Percentiles rank a stretch among this genome's conserved stretches.
Conservation (phyloP, 2,329 filamentous ascomycete species). For the Colletotrichum aenigma region DNA sequence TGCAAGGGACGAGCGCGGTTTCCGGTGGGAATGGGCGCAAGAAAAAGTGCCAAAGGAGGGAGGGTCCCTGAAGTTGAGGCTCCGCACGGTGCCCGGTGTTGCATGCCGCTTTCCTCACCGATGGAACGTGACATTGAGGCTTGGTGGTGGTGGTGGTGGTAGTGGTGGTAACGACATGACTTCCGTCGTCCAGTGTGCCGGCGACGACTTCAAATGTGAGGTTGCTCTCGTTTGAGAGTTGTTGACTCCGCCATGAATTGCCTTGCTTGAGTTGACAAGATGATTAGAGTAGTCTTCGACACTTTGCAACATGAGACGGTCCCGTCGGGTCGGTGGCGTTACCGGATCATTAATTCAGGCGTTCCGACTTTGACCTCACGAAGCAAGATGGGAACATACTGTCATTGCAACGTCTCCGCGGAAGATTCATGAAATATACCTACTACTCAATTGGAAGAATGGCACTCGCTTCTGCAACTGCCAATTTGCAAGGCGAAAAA, state of each 20-base stretch:
- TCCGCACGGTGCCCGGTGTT: slow-evolving; percentile 1
- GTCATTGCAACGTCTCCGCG: background rate
- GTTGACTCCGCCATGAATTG: background rate
- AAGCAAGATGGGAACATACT: background rate
- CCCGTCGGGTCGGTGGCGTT: background rate
- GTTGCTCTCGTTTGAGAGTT: background rate
- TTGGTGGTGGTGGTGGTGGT: background rate
- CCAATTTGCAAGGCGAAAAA: background rate
- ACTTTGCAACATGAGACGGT: background rate
- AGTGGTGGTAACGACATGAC: background rate
- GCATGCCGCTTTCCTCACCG: background rate
- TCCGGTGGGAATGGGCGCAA: background rate
- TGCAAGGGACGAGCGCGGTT: background rate
- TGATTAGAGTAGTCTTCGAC: background rate
- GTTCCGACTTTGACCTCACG: background rate
- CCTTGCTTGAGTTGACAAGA: background rate
- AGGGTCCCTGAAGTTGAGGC: background rate
- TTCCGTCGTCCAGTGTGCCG: background rate
- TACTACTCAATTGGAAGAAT: background rate
- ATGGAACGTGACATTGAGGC: slow-evolving; percentile 16
- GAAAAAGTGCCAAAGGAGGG: background rate
- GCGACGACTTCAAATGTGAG: background rate
- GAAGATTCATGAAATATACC: background rate
- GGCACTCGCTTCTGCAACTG: background rate
- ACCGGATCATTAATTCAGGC: background rate